Conservation (phyloP, 257 asterid species). For the Datura wrightii region DNA sequence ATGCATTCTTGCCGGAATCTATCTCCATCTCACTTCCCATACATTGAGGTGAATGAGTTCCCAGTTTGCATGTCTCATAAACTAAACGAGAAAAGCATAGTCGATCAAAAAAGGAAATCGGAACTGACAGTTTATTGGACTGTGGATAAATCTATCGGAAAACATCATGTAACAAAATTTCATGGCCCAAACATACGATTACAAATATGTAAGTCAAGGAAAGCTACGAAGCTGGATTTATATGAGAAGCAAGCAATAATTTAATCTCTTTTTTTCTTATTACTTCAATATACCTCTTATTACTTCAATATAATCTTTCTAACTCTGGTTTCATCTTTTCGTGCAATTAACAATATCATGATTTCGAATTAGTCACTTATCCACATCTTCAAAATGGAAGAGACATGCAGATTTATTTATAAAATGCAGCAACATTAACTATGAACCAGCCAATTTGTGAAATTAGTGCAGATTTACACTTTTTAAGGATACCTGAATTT, state of each 20-base stretch:
- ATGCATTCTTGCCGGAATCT: conserved; percentile 74
- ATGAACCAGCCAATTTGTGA: conserved; percentile 14
- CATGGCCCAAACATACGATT: conserved; percentile 8
- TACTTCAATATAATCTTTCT: background rate
- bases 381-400: conserved; percentile 17
- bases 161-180: conserved; percentile 1
- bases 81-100: conserved; percentile 49
- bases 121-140: background rate
- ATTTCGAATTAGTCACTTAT: background rate
- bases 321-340: background rate
- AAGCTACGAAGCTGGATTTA: background rate
- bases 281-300: background rate
- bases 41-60: conserved; percentile 89
- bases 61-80: conserved; percentile 95
- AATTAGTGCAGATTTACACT: background rate
- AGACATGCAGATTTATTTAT: background rate
- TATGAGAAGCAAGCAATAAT: background rate
- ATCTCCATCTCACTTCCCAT: conserved; percentile 88
- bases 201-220: background rate
- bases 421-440: background rate
- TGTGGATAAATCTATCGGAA: background rate
- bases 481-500: background rate
- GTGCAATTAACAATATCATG: background rate
- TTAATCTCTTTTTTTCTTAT: background rate
- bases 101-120: background rate